Percentiles rank a stretch among this genome's conserved stretches.
phyloP scores from a whole-genome alignment of 2,329 filamentous ascomycete species.

The Diaporthe vaccinii region DNA sequence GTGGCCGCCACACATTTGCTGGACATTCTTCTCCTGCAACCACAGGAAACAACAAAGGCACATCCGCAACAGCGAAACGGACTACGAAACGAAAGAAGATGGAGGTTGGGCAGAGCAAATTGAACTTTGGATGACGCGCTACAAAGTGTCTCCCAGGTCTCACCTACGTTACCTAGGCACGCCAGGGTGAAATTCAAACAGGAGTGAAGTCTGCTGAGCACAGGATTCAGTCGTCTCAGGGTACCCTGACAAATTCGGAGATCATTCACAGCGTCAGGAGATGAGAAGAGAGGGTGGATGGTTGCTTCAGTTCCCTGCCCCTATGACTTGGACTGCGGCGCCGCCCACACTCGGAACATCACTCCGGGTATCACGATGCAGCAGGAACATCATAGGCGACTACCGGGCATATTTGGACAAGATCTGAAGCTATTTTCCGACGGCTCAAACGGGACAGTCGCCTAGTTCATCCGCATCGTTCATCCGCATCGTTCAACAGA shows the following conservation, averaged over 20 bases:
- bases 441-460: background rate
- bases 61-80: slow-evolving; percentile 57
- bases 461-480: background rate
- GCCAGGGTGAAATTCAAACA: background rate
- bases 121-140: slow-evolving; percentile 68
- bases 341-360: background rate
- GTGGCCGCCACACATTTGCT: slow-evolving; percentile 62
- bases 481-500: background rate
- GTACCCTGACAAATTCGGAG: background rate
- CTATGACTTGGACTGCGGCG: background rate
- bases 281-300: background rate
- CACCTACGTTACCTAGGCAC: background rate
- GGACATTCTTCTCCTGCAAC: slow-evolving; percentile 51
- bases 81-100: slow-evolving; percentile 54
- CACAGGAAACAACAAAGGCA: slow-evolving; percentile 50
- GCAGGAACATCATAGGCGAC: slow-evolving; percentile 6
- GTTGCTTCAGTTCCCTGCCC: background rate
- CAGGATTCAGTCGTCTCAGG: slow-evolving; percentile 9
- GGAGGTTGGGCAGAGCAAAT: slow-evolving; percentile 72
- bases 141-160: slow-evolving; percentile 34
- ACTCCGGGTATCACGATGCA: slow-evolving; percentile 10
- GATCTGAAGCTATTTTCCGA: background rate
- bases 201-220: background rate
- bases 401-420: background rate
- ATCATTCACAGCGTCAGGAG: background rate